Percentiles rank a stretch among this genome's conserved stretches.
Evolutionary conservation across 2,329 filamentous ascomycete species (phyloP).

Genomic region (Penicillium capsulatum): DNA sequence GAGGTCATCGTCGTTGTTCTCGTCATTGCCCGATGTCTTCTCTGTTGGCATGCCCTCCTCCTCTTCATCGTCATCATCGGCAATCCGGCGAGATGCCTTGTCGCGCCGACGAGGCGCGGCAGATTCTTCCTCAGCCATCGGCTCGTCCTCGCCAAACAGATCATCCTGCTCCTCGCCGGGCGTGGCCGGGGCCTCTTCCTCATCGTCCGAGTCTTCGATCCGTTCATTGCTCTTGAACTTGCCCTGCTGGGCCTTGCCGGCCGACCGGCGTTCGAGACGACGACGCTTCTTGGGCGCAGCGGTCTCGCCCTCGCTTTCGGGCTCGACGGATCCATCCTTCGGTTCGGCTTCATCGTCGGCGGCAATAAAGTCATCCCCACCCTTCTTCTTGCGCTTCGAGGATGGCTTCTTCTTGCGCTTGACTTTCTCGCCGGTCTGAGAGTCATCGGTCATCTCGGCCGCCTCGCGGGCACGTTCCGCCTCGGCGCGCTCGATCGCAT

Average conservation of each 20-base stretch:
- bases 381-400: slow-evolving; percentile 60
- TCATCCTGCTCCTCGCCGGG: slow-evolving; percentile 27
- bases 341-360: slow-evolving; percentile 44
- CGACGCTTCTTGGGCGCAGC: slow-evolving; percentile 55
- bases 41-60: slow-evolving; percentile 45
- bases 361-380: slow-evolving; percentile 31
- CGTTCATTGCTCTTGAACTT: slow-evolving; percentile 87
- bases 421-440: slow-evolving; percentile 74
- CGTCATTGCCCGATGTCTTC: slow-evolving; percentile 16
- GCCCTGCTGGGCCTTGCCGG: slow-evolving; percentile 38
- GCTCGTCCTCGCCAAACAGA: slow-evolving; percentile 32
- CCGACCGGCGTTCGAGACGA: slow-evolving; percentile 53
- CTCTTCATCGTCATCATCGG: slow-evolving; percentile 40
- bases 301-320: slow-evolving; percentile 34
- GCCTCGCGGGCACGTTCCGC: slow-evolving; percentile 65
- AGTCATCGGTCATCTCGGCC: slow-evolving; percentile 76
- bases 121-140: slow-evolving; percentile 43
- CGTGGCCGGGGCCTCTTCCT: slow-evolving; percentile 34
- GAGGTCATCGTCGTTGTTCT: slow-evolving; percentile 35
- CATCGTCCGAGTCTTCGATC: slow-evolving; percentile 67
- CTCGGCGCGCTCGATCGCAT: slow-evolving; percentile 66
- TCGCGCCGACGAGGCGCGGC: slow-evolving; percentile 31
- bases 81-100: slow-evolving; percentile 33
- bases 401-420: slow-evolving; percentile 64
- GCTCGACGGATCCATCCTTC: slow-evolving; percentile 27